Conservation (phyloP, 2,329 filamentous ascomycete genomes). For the Rutstroemia sp. region DNA sequence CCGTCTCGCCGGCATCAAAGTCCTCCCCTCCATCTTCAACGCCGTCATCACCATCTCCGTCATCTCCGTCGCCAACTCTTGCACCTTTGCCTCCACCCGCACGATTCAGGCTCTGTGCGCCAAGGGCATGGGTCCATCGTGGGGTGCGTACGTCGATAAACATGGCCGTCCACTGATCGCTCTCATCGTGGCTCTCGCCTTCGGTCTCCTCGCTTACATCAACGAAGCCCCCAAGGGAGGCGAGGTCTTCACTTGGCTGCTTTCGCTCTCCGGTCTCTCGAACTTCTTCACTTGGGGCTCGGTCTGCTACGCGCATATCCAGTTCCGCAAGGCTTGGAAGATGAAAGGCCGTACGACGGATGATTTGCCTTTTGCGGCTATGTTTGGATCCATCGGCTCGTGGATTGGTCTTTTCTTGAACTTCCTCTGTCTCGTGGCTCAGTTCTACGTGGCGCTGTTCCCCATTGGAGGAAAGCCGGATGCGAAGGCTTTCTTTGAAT, state of each 20-base stretch:
- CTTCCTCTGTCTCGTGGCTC: slow-evolving; percentile 57
- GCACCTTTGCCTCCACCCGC: slow-evolving; percentile 84
- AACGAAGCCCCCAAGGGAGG: slow-evolving; percentile 50
- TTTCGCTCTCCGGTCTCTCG: slow-evolving; percentile 64
- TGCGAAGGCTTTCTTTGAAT: slow-evolving; percentile 32
- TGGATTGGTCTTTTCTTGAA: slow-evolving; percentile 63
- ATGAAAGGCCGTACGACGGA: slow-evolving; percentile 46
- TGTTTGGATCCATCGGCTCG: slow-evolving; percentile 56
- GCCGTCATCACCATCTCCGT: slow-evolving; percentile 86
- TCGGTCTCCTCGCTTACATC: slow-evolving; percentile 54
- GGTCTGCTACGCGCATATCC: slow-evolving; percentile 58
- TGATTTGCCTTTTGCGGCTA: slow-evolving; percentile 41
- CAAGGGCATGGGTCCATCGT: slow-evolving; percentile 70
- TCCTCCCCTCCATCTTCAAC: slow-evolving; percentile 86
- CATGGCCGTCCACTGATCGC: slow-evolving; percentile 64
- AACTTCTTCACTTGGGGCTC: slow-evolving; percentile 72
- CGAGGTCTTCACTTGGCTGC: slow-evolving; percentile 63
- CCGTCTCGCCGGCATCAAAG: slow-evolving; percentile 70
- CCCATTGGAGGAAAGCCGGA: slow-evolving; percentile 42
- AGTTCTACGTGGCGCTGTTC: slow-evolving; percentile 35
- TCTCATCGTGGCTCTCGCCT: slow-evolving; percentile 41
- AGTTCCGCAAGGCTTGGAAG: slow-evolving; percentile 56
- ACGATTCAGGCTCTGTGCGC: slow-evolving; percentile 87
- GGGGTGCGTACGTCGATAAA: slow-evolving; percentile 74
- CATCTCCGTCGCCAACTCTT: slow-evolving; percentile 84